A percentile compares a stretch with the other conserved stretches of the same genome.
Conservation (phyloP, 768 basidiomycete genomes). For the Lentinula guzmanii region DNA sequence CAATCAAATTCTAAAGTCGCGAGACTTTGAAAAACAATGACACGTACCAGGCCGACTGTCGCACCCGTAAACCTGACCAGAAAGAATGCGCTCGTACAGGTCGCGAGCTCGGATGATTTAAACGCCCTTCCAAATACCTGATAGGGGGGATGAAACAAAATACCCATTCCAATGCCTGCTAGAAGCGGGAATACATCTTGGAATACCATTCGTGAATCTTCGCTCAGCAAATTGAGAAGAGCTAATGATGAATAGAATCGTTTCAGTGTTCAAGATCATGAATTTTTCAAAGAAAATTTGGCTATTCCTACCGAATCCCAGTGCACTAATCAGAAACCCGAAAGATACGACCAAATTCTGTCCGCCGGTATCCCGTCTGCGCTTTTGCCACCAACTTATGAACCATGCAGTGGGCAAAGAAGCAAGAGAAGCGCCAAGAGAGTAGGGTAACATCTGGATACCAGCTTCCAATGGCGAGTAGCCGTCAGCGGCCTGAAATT, state of each 20-base stretch:
- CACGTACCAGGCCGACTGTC: slow-evolving; percentile 69
- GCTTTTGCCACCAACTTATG: slow-evolving; percentile 60
- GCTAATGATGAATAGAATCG: slow-evolving; percentile 32
- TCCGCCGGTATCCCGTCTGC: slow-evolving; percentile 48
- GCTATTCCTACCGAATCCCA: slow-evolving; percentile 61
- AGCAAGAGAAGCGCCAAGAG: slow-evolving; percentile 77
- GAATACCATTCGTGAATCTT: slow-evolving; percentile 33
- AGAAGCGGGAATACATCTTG: slow-evolving; percentile 62
- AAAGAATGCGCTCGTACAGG: slow-evolving; percentile 83
- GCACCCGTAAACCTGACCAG: slow-evolving; percentile 84
- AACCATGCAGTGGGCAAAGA: slow-evolving; percentile 87
- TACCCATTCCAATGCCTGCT: slow-evolving; percentile 72
- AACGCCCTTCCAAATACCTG: slow-evolving; percentile 70
- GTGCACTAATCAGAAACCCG: slow-evolving; percentile 59
- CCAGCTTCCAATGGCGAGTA: slow-evolving; percentile 70
- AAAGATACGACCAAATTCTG: slow-evolving; percentile 59
- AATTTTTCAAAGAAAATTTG: slow-evolving; percentile 10
- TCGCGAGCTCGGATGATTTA: slow-evolving; percentile 60
- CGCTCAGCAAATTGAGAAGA: slow-evolving; percentile 58
- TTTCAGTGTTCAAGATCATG: slow-evolving; percentile 9
- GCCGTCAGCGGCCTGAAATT: slow-evolving; percentile 57
- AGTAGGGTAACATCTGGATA: slow-evolving; percentile 73
- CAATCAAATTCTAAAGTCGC: slow-evolving; percentile 10
- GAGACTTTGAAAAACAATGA: not conserved
- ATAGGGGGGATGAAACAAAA: slow-evolving; percentile 83